Conservation (phyloP, 2,329 filamentous ascomycete genomes). For the Drechslerella dactyloides region DNA sequence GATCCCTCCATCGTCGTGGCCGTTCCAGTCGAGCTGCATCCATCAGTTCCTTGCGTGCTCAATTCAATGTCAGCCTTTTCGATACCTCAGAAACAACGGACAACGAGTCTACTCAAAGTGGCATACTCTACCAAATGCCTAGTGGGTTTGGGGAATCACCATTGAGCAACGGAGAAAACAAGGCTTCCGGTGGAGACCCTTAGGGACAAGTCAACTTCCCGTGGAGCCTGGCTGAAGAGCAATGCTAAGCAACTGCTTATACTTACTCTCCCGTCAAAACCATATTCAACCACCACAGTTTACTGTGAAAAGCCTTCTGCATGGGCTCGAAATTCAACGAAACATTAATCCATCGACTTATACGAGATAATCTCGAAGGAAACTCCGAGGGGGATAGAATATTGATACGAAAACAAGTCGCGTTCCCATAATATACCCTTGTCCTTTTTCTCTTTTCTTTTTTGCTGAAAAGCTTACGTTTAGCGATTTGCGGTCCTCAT, state of each 20-base stretch:
- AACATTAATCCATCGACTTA: too few species aligned
- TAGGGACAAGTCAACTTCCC: conserved; percentile 20
- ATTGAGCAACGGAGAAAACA: background rate
- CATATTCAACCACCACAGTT: background rate
- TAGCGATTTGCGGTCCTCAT: too few species aligned
- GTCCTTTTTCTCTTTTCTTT: too few species aligned
- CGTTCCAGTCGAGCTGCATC: conserved; percentile 9
- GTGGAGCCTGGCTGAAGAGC: conserved; percentile 21
- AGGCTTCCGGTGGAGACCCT: conserved; percentile 5
- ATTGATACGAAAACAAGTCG: too few species aligned
- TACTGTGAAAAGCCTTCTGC: background rate
- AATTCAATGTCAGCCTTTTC: background rate
- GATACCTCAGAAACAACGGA: background rate
- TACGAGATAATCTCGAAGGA: too few species aligned
- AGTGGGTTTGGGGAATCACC: conserved; percentile 30
- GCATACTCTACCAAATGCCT: conserved; percentile 30
- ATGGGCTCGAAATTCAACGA: too few species aligned
- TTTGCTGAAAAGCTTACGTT: too few species aligned
- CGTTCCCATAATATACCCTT: too few species aligned
- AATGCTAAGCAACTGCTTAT: conserved; percentile 12
- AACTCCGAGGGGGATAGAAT: too few species aligned
- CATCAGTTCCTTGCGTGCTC: conserved; percentile 1
- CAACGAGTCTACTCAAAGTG: background rate
- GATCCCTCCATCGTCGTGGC: conserved; percentile 13
- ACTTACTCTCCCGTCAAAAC: background rate